Evolutionary conservation across 148 eudicot genomes (phyloP), one percentile per base, ranked within the genome.

Genomic region (Cornus kousa): DNA sequence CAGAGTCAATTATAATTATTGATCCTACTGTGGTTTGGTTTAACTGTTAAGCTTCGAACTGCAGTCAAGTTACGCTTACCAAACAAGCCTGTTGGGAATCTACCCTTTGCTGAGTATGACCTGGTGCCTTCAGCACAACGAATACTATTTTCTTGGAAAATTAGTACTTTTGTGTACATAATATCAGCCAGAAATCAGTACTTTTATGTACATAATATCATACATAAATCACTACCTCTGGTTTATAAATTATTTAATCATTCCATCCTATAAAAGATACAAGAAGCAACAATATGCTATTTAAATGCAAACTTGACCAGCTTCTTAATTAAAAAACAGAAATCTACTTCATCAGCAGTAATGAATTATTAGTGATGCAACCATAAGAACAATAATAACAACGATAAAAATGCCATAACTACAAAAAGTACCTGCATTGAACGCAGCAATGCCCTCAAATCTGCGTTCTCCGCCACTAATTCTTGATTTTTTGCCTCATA

Each of bases 401-500:
- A 74, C 7, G 24, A n/a, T 23, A 3, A 68, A 64, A 33, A 7
- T 37, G 23, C 57, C 59, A 43, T 13, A 20, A 40, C 5, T 11
- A 6, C 14, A 13, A 40, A 69, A 68, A 71, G 19, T 72, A 94
- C 99, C 98, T 97, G 98, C 90, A 87, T 97, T 77, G 99, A 92
- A 60, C 97, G 92, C 78, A 97, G 74, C 78, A 97, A 86, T 78
- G 99, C 94, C 91, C 98, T 90, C 82, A 94, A 84, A 85, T 97
- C 94, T 68, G 93, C 92, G 80, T 97, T 97, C 81, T 97, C 99
- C 33, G 97, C 92, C 82, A 92, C 88, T 70, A 97, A 82, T 82
- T 97, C 99, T 87, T 97, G 99, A 89, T 97, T 97, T 74, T 97
- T 97, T 48, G 90, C 87, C 88, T 97, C 99, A 78, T 92, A 97